Evolutionary conservation across 768 basidiomycete species (phyloP).

Genomic region (Epithele typhae): DNA sequence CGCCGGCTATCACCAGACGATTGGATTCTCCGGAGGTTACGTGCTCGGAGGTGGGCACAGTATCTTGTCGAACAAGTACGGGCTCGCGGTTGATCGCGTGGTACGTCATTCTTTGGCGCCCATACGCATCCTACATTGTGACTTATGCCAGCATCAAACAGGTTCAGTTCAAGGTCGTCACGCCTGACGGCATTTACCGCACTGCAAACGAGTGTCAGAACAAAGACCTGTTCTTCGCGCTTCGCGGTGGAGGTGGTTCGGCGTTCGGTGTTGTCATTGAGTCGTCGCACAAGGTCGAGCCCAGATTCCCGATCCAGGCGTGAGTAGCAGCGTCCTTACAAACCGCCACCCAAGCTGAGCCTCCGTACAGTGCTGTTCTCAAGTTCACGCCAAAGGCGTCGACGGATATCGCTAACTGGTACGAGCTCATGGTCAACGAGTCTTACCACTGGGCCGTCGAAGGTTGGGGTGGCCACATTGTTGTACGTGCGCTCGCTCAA

Average conservation of each 20-base stretch:
- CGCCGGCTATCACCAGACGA: conserved; percentile 31
- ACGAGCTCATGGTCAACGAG: conserved; percentile 26
- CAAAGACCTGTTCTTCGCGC: conserved; percentile 50
- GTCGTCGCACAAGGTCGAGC: conserved; percentile 19
- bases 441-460: conserved; percentile 28
- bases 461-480: conserved; percentile 36
- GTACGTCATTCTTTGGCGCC: no score
- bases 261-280: conserved; percentile 33
- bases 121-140: no score
- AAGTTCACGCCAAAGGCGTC: conserved; percentile 20
- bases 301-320: conserved; percentile 21
- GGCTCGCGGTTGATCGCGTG: conserved; percentile 28
- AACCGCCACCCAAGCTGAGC: background rate
- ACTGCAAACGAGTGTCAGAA: conserved; percentile 44
- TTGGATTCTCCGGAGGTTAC: conserved; percentile 37
- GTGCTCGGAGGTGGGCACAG: conserved; percentile 28
- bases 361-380: conserved; percentile 22
- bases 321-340: conserved; percentile 7
- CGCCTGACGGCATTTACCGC: conserved; percentile 44
- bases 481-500: conserved; percentile 26
- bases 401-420: conserved; percentile 22
- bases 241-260: conserved; percentile 40
- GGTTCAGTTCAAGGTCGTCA: conserved; percentile 49
- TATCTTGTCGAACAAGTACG: conserved; percentile 24
- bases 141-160: no score